Percentiles rank a stretch among this genome's conserved stretches.
These are phyloP conservation scores for Sugiyamaella mastotermitis DNA, from an alignment of 805 yeast species.

Conservation along the genomic window DNA sequence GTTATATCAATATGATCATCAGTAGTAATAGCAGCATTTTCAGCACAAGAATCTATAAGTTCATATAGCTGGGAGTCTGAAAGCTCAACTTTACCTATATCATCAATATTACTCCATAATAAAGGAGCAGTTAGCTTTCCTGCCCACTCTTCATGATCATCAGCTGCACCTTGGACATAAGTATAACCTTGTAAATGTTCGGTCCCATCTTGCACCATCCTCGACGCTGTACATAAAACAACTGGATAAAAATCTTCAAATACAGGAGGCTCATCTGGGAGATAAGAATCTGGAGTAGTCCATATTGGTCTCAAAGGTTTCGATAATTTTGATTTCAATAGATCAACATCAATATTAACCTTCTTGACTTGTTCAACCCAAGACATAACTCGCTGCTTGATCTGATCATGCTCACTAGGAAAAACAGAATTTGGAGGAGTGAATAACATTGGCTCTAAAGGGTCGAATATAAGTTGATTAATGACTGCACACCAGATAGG, in stretches of 20 bases:
- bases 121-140: conserved; percentile 44
- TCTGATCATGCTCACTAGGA: conserved; percentile 48
- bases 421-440: conserved; percentile 53
- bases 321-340: conserved; percentile 31
- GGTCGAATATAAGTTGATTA: conserved; percentile 47
- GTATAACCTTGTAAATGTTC: conserved; percentile 41
- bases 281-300: conserved; percentile 51
- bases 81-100: conserved; percentile 10
- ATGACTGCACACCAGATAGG: conserved; percentile 90
- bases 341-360: conserved; percentile 36
- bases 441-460: conserved; percentile 29
- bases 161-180: conserved; percentile 92
- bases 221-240: conserved; percentile 57
- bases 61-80: conserved; percentile 15
- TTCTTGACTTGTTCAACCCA: conserved; percentile 42
- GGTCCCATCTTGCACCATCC: conserved; percentile 53
- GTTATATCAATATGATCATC: not conserved
- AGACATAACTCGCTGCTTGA: conserved; percentile 40
- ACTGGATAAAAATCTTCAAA: conserved; percentile 37
- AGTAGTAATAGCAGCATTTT: not conserved
- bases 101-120: conserved; percentile 45
- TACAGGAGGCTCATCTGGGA: conserved; percentile 33
- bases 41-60: conserved; percentile 7
- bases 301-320: conserved; percentile 63
- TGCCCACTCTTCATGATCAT: conserved; percentile 88